Percentiles rank a stretch among this genome's conserved stretches.
Evolutionary conservation across 345 rosid genomes (phyloP).

Genomic region (Raphanus raphanistrum): DNA sequence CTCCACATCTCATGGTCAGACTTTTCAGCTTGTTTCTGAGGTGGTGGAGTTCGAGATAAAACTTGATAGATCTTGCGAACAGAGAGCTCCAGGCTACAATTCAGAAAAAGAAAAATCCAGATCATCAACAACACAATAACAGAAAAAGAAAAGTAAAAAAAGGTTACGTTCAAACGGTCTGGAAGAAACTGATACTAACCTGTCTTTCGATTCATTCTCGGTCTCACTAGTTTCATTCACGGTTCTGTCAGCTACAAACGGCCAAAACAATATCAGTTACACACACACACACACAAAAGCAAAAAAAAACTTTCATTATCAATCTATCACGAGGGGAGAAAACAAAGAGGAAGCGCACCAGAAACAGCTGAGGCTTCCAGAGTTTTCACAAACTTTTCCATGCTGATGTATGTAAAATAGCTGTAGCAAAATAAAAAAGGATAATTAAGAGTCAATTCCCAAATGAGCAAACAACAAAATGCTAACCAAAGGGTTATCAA

Average conservation of each 20-base stretch:
- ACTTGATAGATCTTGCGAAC: slow-evolving; percentile 56
- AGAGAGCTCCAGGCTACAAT: slow-evolving; percentile 55
- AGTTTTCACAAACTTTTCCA: slow-evolving; percentile 61
- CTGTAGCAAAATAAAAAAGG: slow-evolving; percentile 40
- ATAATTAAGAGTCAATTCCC: not conserved
- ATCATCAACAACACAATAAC: not conserved
- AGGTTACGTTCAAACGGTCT: not conserved
- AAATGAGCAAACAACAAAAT: slow-evolving; percentile 6
- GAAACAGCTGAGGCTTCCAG: slow-evolving; percentile 43
- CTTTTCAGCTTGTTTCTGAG: slow-evolving; percentile 43
- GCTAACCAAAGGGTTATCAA: not conserved
- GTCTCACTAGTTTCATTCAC: slow-evolving; percentile 3
- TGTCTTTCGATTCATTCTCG: slow-evolving; percentile 41
- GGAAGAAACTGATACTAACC: slow-evolving; percentile 45
- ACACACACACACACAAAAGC: not conserved
- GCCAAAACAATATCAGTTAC: slow-evolving; percentile 2
- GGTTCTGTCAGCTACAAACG: slow-evolving; percentile 35
- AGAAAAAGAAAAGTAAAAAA: not conserved
- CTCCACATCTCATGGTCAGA: slow-evolving; percentile 77
- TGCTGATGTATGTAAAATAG: slow-evolving; percentile 76
- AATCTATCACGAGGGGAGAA: slow-evolving; percentile 1
- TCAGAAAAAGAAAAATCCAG: not conserved
- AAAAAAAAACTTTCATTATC: not conserved
- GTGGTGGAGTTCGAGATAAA: slow-evolving; percentile 57
- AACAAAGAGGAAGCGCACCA: slow-evolving; percentile 39